Percentiles rank a stretch among this genome's conserved stretches.
Evolutionary conservation across 345 rosid genomes (phyloP).

Genomic region (Diplotaxis tenuifolia): DNA sequence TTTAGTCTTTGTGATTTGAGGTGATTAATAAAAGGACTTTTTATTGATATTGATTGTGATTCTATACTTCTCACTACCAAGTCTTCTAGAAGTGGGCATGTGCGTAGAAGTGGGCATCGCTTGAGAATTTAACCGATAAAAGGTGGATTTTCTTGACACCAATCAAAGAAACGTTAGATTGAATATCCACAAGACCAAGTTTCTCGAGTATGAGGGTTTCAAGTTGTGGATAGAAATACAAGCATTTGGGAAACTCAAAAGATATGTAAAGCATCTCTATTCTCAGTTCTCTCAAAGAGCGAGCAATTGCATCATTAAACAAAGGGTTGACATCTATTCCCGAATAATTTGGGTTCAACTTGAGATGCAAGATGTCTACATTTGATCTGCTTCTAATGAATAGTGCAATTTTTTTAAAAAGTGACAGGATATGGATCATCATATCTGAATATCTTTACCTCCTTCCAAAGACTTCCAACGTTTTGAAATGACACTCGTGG

Average conservation of each 20-base stretch:
- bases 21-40: too few species aligned
- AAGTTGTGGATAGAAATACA: not conserved
- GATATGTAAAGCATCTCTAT: not conserved
- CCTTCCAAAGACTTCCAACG: slow-evolving; percentile 10
- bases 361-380: not conserved
- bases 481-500: slow-evolving; percentile 8
- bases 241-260: not conserved
- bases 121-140: not conserved
- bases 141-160: slow-evolving; percentile 14
- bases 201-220: not conserved
- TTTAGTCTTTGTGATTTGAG: too few species aligned
- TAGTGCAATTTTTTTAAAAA: not conserved
- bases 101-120: slow-evolving; percentile 12
- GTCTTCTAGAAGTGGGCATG: slow-evolving; percentile 11
- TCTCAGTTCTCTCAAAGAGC: slow-evolving; percentile 14
- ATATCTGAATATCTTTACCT: not conserved
- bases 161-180: not conserved
- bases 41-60: too few species aligned
- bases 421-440: not conserved
- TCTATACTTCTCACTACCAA: slow-evolving; percentile 14
- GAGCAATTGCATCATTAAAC: not conserved
- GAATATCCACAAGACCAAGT: slow-evolving; percentile 6
- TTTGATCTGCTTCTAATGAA: not conserved
- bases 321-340: not conserved
- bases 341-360: not conserved